phyloP scores from a whole-genome alignment of 2,329 filamentous ascomycete genomes.

The Epichloe sylvatica region DNA sequence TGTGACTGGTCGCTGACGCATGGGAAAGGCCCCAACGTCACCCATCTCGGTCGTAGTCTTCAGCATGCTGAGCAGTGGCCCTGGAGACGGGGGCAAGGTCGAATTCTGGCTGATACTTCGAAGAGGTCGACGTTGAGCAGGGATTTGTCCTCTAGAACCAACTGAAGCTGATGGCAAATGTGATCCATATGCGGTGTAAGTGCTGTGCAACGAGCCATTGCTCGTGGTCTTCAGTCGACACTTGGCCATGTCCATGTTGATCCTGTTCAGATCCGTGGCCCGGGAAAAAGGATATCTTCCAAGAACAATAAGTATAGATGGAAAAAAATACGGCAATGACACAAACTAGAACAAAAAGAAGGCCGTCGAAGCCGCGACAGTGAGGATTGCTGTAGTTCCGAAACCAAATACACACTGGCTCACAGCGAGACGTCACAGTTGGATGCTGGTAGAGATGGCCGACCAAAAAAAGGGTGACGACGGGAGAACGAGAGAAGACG shows the following conservation, averaged over 20 bases:
- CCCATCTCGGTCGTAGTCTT: conserved; percentile 53
- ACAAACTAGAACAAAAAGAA: conserved; percentile 6
- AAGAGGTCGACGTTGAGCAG: conserved; percentile 24
- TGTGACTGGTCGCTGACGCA: conserved; percentile 22
- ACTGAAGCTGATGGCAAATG: conserved; percentile 8
- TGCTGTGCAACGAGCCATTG: conserved; percentile 24
- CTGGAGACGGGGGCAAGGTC: conserved; percentile 32
- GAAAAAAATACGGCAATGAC: conserved; percentile 4
- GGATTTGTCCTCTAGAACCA: conserved; percentile 9
- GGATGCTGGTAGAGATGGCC: conserved; percentile 7
- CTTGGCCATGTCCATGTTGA: conserved; percentile 18
- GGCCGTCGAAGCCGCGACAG: conserved; percentile 5
- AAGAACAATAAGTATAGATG: conserved; percentile 4
- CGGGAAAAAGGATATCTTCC: background rate
- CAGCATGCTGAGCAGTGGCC: conserved; percentile 48
- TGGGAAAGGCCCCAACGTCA: conserved; percentile 49
- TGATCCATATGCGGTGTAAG: conserved; percentile 15
- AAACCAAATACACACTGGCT: conserved; percentile 2
- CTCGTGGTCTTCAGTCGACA: conserved; percentile 23
- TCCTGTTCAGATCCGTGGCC: background rate
- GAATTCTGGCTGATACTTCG: conserved; percentile 30
- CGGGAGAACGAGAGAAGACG: conserved; percentile 4
- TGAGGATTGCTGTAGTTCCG: conserved; percentile 2
- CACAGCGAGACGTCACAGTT: conserved; percentile 4
- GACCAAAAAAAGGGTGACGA: conserved; percentile 5